A percentile compares a stretch with the other conserved stretches of the same genome.
phyloP scores from a whole-genome alignment of 2,329 filamentous ascomycete species.

The Xylaria sp. region DNA sequence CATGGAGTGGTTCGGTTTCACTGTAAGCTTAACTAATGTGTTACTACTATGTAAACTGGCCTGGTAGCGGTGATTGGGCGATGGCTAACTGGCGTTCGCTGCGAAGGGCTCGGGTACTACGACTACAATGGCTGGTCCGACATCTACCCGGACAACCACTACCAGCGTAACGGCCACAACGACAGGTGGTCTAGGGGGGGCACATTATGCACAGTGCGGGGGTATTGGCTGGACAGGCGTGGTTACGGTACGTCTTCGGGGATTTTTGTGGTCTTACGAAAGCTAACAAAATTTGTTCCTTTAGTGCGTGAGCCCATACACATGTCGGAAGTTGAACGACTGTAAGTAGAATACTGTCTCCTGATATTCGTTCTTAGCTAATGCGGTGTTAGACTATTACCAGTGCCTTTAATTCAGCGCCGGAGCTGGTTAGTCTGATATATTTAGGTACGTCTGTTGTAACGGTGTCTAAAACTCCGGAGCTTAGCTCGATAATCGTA shows the following conservation, averaged over 20 bases:
- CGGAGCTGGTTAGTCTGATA: background rate
- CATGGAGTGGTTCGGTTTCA: slow-evolving; percentile 34
- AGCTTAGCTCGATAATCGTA: no score
- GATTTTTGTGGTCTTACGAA: background rate
- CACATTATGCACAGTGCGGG: slow-evolving; percentile 21
- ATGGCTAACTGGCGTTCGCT: background rate
- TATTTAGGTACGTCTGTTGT: no score
- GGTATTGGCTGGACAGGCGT: slow-evolving; percentile 22
- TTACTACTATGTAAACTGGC: background rate
- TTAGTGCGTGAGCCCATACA: slow-evolving; percentile 26
- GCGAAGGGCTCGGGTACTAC: slow-evolving; percentile 20
- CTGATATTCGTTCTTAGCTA: background rate
- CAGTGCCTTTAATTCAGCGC: slow-evolving; percentile 20
- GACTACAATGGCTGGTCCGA: slow-evolving; percentile 14
- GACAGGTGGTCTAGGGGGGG: background rate
- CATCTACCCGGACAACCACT: slow-evolving; percentile 2
- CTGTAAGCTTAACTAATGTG: slow-evolving; percentile 3
- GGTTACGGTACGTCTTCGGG: slow-evolving; percentile 11
- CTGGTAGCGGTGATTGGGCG: no score
- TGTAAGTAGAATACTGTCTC: slow-evolving; percentile 16
- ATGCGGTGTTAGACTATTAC: slow-evolving; percentile 14
- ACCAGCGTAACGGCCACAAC: slow-evolving; percentile 17
- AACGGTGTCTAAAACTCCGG: no score
- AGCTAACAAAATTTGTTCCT: slow-evolving; percentile 2
- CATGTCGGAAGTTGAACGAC: slow-evolving; percentile 18